phyloP scores from a whole-genome alignment of 306 rosid species.

The Ochetophila trinervis region DNA sequence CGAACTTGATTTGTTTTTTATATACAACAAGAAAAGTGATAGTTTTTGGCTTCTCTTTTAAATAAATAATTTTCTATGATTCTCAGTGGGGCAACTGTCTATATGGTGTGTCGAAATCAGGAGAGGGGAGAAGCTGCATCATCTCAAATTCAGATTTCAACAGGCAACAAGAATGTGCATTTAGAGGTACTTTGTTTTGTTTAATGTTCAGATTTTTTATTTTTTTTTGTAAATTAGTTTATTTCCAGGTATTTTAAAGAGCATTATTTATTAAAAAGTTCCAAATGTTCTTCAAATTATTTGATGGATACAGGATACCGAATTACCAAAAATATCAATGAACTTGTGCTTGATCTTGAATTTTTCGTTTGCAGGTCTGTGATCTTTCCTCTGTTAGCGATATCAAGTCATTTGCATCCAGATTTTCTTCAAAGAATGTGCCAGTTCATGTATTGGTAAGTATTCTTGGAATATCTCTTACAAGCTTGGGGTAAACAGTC shows the following conservation, averaged over 20 bases:
- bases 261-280: neutral
- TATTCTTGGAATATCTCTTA: neutral
- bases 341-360: slow-evolving; percentile 17
- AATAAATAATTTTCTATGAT: neutral
- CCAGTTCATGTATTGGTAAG: slow-evolving; percentile 84
- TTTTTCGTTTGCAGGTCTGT: slow-evolving; percentile 61
- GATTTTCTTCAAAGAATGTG: slow-evolving; percentile 55
- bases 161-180: slow-evolving; percentile 75
- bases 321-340: neutral
- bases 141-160: slow-evolving; percentile 56
- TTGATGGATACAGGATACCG: neutral
- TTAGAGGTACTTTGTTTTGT: slow-evolving; percentile 55
- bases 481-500: no score
- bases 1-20: neutral
- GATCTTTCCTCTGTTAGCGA: slow-evolving; percentile 77
- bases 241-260: neutral
- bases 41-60: neutral
- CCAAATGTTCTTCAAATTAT: neutral
- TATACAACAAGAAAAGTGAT: neutral
- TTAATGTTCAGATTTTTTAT: neutral
- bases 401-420: slow-evolving; percentile 62
- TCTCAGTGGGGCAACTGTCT: slow-evolving; percentile 80
- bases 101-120: slow-evolving; percentile 79
- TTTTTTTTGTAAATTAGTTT: neutral
- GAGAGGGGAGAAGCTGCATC: slow-evolving; percentile 90